Conservation (phyloP, 495 filamentous ascomycete genomes). For the Penicillium steckii region DNA sequence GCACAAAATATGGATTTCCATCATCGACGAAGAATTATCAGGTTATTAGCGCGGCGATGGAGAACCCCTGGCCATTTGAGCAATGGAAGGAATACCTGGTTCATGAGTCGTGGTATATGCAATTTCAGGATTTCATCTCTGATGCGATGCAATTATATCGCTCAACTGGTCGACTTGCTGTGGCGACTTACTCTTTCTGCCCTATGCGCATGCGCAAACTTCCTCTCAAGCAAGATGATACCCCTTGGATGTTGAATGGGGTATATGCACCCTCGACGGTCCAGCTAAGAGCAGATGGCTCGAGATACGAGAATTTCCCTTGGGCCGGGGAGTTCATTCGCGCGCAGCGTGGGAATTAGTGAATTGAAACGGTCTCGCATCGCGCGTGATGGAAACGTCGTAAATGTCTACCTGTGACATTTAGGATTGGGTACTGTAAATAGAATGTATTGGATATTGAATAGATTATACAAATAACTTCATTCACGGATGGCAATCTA, state of each 20-base stretch:
- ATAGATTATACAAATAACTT: not conserved
- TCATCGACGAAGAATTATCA: not conserved
- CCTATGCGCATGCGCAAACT: constrained; percentile 7
- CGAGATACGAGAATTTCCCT: constrained; percentile 13
- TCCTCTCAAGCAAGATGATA: constrained; percentile 2
- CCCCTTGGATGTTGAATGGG: constrained; percentile 14
- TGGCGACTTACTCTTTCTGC: constrained; percentile 10
- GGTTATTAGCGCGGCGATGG: constrained; percentile 4
- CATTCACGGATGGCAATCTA: not conserved
- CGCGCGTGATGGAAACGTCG: no score
- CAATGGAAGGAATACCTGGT: constrained; percentile 10
- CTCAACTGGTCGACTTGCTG: constrained; percentile 3
- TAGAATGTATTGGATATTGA: not conserved
- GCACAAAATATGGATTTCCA: constrained; percentile 4
- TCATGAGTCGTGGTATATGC: constrained; percentile 9
- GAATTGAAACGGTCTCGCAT: not conserved
- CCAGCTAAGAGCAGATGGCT: not conserved
- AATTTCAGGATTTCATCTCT: not conserved
- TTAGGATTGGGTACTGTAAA: no score
- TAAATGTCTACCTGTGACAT: no score
- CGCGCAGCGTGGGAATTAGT: not conserved
- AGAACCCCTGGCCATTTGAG: constrained; percentile 1
- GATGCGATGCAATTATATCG: constrained; percentile 10
- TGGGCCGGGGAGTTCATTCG: constrained; percentile 5
- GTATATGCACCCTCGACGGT: constrained; percentile 10